phyloP scores from a whole-genome alignment of 2,329 filamentous ascomycete species.

The Aspergillaceae sp. region DNA sequence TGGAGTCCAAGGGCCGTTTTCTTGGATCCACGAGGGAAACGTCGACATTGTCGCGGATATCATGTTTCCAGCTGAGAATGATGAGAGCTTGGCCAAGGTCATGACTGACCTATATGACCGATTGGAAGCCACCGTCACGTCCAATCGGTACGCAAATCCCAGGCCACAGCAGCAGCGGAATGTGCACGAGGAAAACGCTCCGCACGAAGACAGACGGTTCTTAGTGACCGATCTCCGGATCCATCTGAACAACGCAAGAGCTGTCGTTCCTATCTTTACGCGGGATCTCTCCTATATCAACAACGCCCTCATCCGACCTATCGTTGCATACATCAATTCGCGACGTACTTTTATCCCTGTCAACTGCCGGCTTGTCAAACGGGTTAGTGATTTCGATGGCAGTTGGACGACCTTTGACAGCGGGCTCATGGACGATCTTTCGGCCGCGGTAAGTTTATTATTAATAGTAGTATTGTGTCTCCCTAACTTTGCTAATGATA shows the following conservation, averaged over 20 bases:
- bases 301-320: slow-evolving; percentile 86
- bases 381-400: slow-evolving; percentile 80
- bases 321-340: slow-evolving; percentile 96
- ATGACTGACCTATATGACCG: slow-evolving; percentile 97
- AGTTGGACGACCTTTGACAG: slow-evolving; percentile 93
- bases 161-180: slow-evolving; percentile 7
- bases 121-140: slow-evolving; percentile 82
- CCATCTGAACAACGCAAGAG: slow-evolving; percentile 88
- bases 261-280: slow-evolving; percentile 85
- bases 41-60: slow-evolving; percentile 95
- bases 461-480: background rate
- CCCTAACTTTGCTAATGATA: slow-evolving; percentile 4
- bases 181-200: slow-evolving; percentile 18
- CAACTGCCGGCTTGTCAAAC: slow-evolving; percentile 88
- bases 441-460: slow-evolving; percentile 56
- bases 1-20: slow-evolving; percentile 85
- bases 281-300: slow-evolving; percentile 90
- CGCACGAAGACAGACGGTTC: slow-evolving; percentile 56
- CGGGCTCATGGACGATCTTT: slow-evolving; percentile 86
- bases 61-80: slow-evolving; percentile 81
- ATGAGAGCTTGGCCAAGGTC: slow-evolving; percentile 84
- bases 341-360: slow-evolving; percentile 93
- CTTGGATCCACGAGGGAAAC: slow-evolving; percentile 95
- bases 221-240: slow-evolving; percentile 92
- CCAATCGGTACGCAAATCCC: slow-evolving; percentile 51